phyloP scores from a whole-genome alignment of 1,284 basidiomycete genomes.

The Cryptococcus hybrid region DNA sequence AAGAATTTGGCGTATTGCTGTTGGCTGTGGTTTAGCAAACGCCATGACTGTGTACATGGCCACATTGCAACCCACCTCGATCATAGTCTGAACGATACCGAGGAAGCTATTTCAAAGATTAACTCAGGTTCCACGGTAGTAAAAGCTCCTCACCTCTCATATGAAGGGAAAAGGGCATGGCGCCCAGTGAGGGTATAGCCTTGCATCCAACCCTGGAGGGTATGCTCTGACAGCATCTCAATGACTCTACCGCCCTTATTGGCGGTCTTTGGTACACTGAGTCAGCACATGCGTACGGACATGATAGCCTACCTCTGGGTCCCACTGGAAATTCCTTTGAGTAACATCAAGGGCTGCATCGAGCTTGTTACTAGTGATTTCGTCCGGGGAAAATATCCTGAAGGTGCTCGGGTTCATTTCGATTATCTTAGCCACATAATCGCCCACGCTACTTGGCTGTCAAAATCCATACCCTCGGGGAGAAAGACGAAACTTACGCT shows the following conservation, averaged over 20 bases:
- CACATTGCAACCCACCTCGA: slow-evolving; percentile 23
- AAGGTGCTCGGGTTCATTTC: slow-evolving; percentile 69
- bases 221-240: slow-evolving; percentile 86
- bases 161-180: slow-evolving; percentile 79
- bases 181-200: slow-evolving; percentile 70
- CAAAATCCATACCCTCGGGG: background rate
- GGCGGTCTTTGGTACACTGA: slow-evolving; percentile 33
- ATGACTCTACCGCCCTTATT: slow-evolving; percentile 69
- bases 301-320: slow-evolving; percentile 51
- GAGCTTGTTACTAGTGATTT: slow-evolving; percentile 82
- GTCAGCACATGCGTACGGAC: background rate
- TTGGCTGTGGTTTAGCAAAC: too few species aligned
- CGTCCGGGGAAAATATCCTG: slow-evolving; percentile 87
- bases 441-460: slow-evolving; percentile 21
- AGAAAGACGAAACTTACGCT: slow-evolving; percentile 41
- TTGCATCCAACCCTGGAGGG: slow-evolving; percentile 81
- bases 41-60: too few species aligned
- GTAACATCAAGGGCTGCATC: slow-evolving; percentile 65
- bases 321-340: slow-evolving; percentile 73
- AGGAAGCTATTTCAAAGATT: slow-evolving; percentile 26
- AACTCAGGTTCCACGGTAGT: too few species aligned
- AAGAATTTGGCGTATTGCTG: slow-evolving; percentile 77
- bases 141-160: slow-evolving; percentile 67
- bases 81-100: slow-evolving; percentile 52
- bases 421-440: slow-evolving; percentile 53